These are phyloP conservation scores for Cornus florida DNA, from an alignment of 148 eudicot genomes.

Conservation along the genomic window DNA sequence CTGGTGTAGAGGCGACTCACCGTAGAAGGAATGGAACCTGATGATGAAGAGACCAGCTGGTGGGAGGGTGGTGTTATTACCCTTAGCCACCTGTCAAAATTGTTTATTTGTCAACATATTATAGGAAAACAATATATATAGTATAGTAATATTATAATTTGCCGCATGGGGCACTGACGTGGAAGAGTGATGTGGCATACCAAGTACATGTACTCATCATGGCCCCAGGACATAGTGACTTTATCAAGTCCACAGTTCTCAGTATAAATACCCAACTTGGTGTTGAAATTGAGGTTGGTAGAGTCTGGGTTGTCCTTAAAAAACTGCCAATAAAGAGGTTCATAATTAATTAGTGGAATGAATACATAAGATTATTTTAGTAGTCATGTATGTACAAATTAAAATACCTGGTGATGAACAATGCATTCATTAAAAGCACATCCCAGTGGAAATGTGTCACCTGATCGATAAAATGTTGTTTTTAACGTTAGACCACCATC, in stretches of 20 bases:
- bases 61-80: slow-evolving; percentile 51
- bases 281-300: slow-evolving; percentile 49
- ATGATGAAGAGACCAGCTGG: slow-evolving; percentile 50
- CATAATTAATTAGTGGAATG: background rate
- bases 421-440: slow-evolving; percentile 35
- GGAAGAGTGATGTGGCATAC: slow-evolving; percentile 23
- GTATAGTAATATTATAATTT: no score
- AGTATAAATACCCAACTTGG: slow-evolving; percentile 48
- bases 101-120: background rate
- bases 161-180: background rate
- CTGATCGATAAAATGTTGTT: background rate
- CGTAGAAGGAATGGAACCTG: slow-evolving; percentile 58
- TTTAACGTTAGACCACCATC: background rate
- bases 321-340: slow-evolving; percentile 26
- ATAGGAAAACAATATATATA: no score
- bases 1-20: slow-evolving; percentile 15
- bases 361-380: background rate
- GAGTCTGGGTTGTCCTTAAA: slow-evolving; percentile 48
- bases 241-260: slow-evolving; percentile 65
- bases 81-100: slow-evolving; percentile 41
- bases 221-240: slow-evolving; percentile 59
- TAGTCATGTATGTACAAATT: no score
- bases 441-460: slow-evolving; percentile 33
- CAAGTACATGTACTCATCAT: slow-evolving; percentile 76
- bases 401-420: slow-evolving; percentile 28